Base-by-base conservation (phyloP, 805 yeast species). In the Candida patagonica region DNA sequence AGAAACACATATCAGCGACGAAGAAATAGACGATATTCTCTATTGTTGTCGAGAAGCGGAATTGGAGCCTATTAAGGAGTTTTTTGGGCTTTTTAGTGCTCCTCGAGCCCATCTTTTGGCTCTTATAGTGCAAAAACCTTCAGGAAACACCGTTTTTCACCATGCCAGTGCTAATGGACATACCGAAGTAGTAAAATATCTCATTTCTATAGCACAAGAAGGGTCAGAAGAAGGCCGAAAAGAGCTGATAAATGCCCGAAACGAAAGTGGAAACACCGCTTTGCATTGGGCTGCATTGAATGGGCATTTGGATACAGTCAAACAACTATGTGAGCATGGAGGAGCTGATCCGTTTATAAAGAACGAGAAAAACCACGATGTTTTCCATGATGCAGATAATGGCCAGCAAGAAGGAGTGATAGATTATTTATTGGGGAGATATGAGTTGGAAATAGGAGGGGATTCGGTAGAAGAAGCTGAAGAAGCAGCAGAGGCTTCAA, bases 81-180 rank as follows among this genome's bases (percentile, higher is more conserved):
- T 83, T 30, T 81, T 92, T 51, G 65, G 71, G 13, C 74, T 73
- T 39, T 38, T 41, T 9, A 47, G 52, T 22, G 51, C 51, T 17
- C 46, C 49, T 13, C 74, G 37, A 68, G 2, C 24, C 20, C 5
- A n/a, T 15, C 39, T 43, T 12, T 66, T 51, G 64, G 73, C 38
- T 71, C 73, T 36, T 69, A 77, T 81, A 48, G 67, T 68, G 47
- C 95, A 88, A 50, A 78, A 76, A 35, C 65, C 59, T 39, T 70
- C 88, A 2, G 58, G 69, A 29, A 74, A 83, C 38, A 84, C 95
- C 0, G 81, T 95, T 6, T 63, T 92, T 37, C 99, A 92, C 57
- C 84, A 85, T 88, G 96, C 97, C 0, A 78, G 94, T 19, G 98
- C 94, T 21, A 92, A 92, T 61, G 98, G 96, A 1, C 94, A 89